These are phyloP conservation scores for Hyphodiscus hymeniophilus DNA, from an alignment of 495 filamentous ascomycete genomes.

Conservation along the genomic window DNA sequence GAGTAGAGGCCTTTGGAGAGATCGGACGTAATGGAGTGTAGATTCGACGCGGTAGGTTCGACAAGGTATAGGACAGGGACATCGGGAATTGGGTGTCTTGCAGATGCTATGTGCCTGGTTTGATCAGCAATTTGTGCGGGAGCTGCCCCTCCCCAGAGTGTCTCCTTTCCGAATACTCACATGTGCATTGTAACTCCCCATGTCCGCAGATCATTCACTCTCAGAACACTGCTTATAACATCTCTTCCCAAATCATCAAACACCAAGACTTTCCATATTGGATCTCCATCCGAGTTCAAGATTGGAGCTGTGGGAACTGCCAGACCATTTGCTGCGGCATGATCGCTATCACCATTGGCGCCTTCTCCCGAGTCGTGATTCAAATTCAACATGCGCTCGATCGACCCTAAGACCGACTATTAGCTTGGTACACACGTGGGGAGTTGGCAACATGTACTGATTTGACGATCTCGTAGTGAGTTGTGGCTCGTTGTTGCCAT, in stretches of 20 bases:
- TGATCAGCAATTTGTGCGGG: slow-evolving; percentile 13
- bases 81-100: slow-evolving; percentile 87
- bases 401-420: slow-evolving; percentile 58
- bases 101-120: slow-evolving; percentile 66
- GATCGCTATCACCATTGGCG: slow-evolving; percentile 47
- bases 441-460: slow-evolving; percentile 55
- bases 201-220: slow-evolving; percentile 83
- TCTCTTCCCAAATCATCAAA: slow-evolving; percentile 56
- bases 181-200: slow-evolving; percentile 98
- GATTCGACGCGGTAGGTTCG: slow-evolving; percentile 75
- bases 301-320: slow-evolving; percentile 68
- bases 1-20: slow-evolving; percentile 83
- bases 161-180: slow-evolving; percentile 29
- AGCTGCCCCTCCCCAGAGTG: neutral
- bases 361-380: slow-evolving; percentile 61
- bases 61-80: slow-evolving; percentile 94
- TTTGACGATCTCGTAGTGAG: slow-evolving; percentile 91
- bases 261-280: slow-evolving; percentile 58
- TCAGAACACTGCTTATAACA: slow-evolving; percentile 84
- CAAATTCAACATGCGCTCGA: slow-evolving; percentile 92
- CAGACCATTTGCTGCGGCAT: slow-evolving; percentile 45
- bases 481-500: slow-evolving; percentile 62
- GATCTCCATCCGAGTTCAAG: slow-evolving; percentile 78
- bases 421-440: slow-evolving; percentile 10
- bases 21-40: slow-evolving; percentile 78